phyloP scores from a whole-genome alignment of 352 stramenopile genomes.

The Globisporangium rhizosaccharum region DNA sequence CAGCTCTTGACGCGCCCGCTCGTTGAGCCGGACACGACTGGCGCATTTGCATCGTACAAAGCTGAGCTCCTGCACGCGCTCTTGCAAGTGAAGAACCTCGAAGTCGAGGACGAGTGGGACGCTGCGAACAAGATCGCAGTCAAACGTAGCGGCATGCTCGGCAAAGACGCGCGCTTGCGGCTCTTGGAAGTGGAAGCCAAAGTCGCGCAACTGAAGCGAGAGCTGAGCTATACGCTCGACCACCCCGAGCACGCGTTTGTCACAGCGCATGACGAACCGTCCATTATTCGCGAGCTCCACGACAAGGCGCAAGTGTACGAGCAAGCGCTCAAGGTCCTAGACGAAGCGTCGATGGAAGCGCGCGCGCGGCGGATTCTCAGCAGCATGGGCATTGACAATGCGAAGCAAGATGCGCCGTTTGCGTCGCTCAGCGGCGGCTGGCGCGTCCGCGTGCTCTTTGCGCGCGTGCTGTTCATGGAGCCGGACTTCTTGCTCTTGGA shows the following conservation, averaged over 20 bases:
- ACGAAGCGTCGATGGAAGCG: conserved; percentile 50
- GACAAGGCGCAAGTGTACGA: conserved; percentile 38
- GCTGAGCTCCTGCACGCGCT: conserved; percentile 29
- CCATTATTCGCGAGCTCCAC: conserved; percentile 35
- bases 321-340: conserved; percentile 34
- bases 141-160: conserved; percentile 46
- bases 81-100: conserved; percentile 29
- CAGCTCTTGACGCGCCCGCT: conserved; percentile 27
- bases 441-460: conserved; percentile 58
- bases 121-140: conserved; percentile 43
- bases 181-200: conserved; percentile 36
- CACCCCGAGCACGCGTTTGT: conserved; percentile 23
- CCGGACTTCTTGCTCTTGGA: conserved; percentile 92
- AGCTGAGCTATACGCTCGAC: conserved; percentile 20
- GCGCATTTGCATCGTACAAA: conserved; percentile 27
- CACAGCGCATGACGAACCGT: conserved; percentile 18
- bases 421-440: conserved; percentile 49
- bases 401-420: conserved; percentile 71
- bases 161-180: conserved; percentile 43
- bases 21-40: conserved; percentile 8
- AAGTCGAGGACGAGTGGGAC: conserved; percentile 28
- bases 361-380: conserved; percentile 38
- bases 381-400: conserved; percentile 68
- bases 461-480: conserved; percentile 57
- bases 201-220: conserved; percentile 20